Evolutionary conservation across 164 flowering plant species (phyloP), one percentile per base, ranked within the genome.

Genomic region (Vitis labrusca): DNA sequence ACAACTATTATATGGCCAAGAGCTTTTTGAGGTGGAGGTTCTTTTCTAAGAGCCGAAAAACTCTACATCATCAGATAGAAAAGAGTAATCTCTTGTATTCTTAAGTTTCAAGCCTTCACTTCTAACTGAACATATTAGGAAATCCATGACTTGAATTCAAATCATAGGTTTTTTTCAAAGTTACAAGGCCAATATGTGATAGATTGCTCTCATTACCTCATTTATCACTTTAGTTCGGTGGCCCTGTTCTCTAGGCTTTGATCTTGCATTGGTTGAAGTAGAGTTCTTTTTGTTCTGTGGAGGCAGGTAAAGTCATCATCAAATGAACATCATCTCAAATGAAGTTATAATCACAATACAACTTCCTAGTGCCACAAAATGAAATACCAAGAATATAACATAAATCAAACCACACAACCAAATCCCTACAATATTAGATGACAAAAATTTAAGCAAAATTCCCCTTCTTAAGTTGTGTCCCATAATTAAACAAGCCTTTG

Each of bases 1-100:
- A 32, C 37, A 3, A 32, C 37, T 32, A 1, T 32, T 3, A 32
- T 32, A 32, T 32, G 44, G 44, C 44, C 44, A 32, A 6, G 68
- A 52, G 44, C 74, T 75, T 59, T 82, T 75, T 72, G 81, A 50
- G 85, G 71, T 13, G 75, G 77, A 54, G 79, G 86, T 53, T 67
- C 82, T 69, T 84, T 87, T 61, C 73, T 17, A 14, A 89, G 78
- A 63, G 78, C 85, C 60, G 98, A 89, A 19, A 70, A 83, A 72
- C 48, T 87, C 91, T 5, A 88, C 87, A 79, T 91, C 95, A 61
- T 91, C 97, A 14, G 97, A 88, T n/a, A 96, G 85, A 77, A 91
- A 93, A 57, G 99, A 93, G 79, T 93, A 96, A 74, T 96, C 98
- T 63, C 99, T 82, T 0, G 86, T 80, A 55, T 86, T 86, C 75